Evolutionary conservation across 2,329 filamentous ascomycete species (phyloP), one percentile per base, ranked within the genome.

Genomic region (Paecilomyces fulvus): DNA sequence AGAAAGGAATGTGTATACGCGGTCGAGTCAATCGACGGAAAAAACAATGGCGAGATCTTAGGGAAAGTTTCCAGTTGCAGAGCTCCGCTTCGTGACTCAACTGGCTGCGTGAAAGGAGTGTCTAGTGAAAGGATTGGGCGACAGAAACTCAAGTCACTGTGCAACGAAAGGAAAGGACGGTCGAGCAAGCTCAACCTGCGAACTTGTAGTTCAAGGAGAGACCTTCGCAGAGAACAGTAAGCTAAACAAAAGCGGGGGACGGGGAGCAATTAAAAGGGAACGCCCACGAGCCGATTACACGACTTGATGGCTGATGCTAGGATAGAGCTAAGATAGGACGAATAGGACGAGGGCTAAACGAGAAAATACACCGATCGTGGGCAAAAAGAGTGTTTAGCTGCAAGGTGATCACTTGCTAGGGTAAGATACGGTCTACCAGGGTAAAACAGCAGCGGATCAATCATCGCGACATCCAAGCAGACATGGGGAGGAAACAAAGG

Each of bases 181-280:
- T 17, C 43, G 31, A 53, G 50, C 55, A 53, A 53, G 55, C 55
- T 56, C 49, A 21, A 33, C 30, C 49, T 31, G 17, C 8, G 11
- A 21, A 53, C 12, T 43, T 53, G 14, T 43, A 43, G 37, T 43
- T 20, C 30, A 5, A 12, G 20, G 51, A n/a, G 10, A 37, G 23
- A 23, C 20, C 37, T 43, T 43, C 37, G n/a, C 4, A 17, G 14
- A 17, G 33, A 43, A 12, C 7, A 8, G 30, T 43, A 21, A 10
- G n/a, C 30, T n/a, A 21, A 53, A 53, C 5, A 20, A 37, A 53
- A 43, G 17, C 20, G n/a, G 37, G 37, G 37, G 5, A 17, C n/a
- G n/a, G 6, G 37, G 14, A 12, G 37, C 14, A 43, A 17, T 43
- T 43, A 43, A 43, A 43, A n/a, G 17, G 37, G 37, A n/a, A 17